A percentile compares a stretch with the other conserved stretches of the same genome.
Conservation (phyloP, 148 eudicot genomes). For the Rhododendron mucronatum region DNA sequence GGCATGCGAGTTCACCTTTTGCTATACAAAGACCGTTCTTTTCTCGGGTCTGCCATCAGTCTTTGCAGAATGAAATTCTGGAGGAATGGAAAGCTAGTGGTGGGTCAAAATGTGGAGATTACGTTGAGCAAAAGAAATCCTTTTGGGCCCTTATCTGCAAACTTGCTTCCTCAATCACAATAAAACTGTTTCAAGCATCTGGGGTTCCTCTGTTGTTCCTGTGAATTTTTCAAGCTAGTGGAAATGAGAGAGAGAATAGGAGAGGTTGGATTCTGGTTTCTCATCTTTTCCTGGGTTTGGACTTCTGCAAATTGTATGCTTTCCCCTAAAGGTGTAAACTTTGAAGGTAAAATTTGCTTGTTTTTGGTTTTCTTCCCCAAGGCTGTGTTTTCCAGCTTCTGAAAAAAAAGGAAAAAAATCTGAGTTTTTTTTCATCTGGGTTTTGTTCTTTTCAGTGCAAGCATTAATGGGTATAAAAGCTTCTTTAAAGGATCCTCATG, state of each 20-base stretch:
- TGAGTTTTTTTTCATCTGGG: not conserved
- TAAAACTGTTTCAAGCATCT: slow-evolving; percentile 5
- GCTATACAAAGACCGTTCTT: slow-evolving; percentile 17
- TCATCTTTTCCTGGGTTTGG: slow-evolving; percentile 26
- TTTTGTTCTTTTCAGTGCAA: slow-evolving; percentile 27
- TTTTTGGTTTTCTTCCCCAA: not conserved
- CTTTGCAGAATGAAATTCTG: slow-evolving; percentile 12
- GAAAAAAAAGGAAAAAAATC: not conserved
- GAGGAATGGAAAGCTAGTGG: slow-evolving; percentile 9
- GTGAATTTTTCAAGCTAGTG: not conserved
- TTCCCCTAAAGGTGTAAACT: slow-evolving; percentile 67
- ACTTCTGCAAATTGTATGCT: slow-evolving; percentile 33
- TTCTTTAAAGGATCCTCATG: slow-evolving; percentile 44
- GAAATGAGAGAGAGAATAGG: slow-evolving; percentile 15
- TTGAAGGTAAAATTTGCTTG: slow-evolving; percentile 38
- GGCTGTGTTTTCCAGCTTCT: slow-evolving; percentile 1
- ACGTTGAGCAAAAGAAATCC: slow-evolving; percentile 14
- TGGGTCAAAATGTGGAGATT: not conserved
- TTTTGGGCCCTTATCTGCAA: not conserved
- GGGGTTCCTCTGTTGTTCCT: not conserved
- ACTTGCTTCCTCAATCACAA: slow-evolving; percentile 1
- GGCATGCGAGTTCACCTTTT: slow-evolving; percentile 43
- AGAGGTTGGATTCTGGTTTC: slow-evolving; percentile 18
- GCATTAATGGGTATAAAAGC: slow-evolving; percentile 64
- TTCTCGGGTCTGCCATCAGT: slow-evolving; percentile 17